Evolutionary conservation across 495 filamentous ascomycete genomes (phyloP).

Genomic region (Hypoxylon trugodes): DNA sequence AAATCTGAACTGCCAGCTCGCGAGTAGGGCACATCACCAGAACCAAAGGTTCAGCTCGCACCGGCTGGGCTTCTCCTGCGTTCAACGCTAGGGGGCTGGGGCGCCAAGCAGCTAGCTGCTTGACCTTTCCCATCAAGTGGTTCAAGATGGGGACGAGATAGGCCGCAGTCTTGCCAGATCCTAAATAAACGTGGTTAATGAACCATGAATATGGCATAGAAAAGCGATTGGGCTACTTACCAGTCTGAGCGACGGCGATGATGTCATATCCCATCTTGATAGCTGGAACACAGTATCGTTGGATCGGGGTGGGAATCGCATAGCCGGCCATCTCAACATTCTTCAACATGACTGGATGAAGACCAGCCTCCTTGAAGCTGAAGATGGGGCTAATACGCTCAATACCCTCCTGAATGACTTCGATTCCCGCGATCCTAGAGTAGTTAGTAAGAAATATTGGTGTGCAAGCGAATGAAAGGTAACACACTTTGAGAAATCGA

Average conservation of each 20-base stretch:
- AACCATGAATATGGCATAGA: neutral
- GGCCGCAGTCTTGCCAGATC: constrained; percentile 94
- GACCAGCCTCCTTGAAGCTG: constrained; percentile 76
- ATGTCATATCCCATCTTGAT: constrained; percentile 77
- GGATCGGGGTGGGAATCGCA: constrained; percentile 80
- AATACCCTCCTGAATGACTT: constrained; percentile 67
- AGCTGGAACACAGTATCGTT: constrained; percentile 82
- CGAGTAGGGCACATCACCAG: constrained; percentile 86
- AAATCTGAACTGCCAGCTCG: constrained; percentile 92
- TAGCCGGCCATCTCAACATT: constrained; percentile 77
- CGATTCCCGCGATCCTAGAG: constrained; percentile 63
- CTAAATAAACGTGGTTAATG: constrained; percentile 53
- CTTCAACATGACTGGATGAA: constrained; percentile 83
- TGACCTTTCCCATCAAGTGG: constrained; percentile 92
- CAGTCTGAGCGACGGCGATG: constrained; percentile 90
- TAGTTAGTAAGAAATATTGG: neutral
- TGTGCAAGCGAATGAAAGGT: neutral
- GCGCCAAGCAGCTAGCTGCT: constrained; percentile 78
- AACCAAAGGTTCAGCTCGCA: constrained; percentile 84
- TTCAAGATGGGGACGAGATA: constrained; percentile 91
- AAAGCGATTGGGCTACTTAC: constrained; percentile 58
- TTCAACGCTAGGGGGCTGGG: constrained; percentile 61
- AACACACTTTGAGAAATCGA: constrained; percentile 60
- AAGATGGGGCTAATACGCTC: constrained; percentile 61
- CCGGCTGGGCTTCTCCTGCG: constrained; percentile 53